A percentile compares a stretch with the other conserved stretches of the same genome.
phyloP scores from a whole-genome alignment of 2,329 filamentous ascomycete species.

The Phoma sp. region DNA sequence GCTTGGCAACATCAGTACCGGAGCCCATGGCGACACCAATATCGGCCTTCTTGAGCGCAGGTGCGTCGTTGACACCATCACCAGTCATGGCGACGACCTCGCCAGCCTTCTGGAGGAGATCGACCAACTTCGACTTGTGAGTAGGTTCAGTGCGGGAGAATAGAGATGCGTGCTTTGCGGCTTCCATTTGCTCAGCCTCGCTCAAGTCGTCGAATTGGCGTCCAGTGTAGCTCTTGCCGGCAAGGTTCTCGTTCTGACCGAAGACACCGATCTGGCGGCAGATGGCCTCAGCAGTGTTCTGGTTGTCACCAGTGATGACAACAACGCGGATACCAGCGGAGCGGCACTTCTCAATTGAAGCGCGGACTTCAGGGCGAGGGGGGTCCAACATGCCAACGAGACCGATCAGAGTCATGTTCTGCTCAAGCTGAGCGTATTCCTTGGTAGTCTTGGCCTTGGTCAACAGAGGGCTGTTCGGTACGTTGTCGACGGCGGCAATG shows the following conservation, averaged over 20 bases:
- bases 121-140: slow-evolving; percentile 98
- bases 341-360: slow-evolving; percentile 86
- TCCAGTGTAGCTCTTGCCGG: slow-evolving; percentile 93
- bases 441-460: slow-evolving; percentile 79
- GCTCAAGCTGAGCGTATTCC: slow-evolving; percentile 87
- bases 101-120: slow-evolving; percentile 88
- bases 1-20: slow-evolving; percentile 94
- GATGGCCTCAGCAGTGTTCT: slow-evolving; percentile 96
- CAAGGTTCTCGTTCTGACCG: slow-evolving; percentile 78
- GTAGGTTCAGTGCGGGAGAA: slow-evolving; percentile 96
- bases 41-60: slow-evolving; percentile 96
- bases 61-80: slow-evolving; percentile 97
- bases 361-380: slow-evolving; percentile 87
- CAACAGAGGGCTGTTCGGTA: slow-evolving; percentile 73
- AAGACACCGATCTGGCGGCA: slow-evolving; percentile 98
- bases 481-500: slow-evolving; percentile 81
- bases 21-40: slow-evolving; percentile 99
- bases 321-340: slow-evolving; percentile 95
- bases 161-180: slow-evolving; percentile 83
- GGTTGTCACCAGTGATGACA: slow-evolving; percentile 98
- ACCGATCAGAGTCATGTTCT: slow-evolving; percentile 92
- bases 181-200: slow-evolving; percentile 79
- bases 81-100: slow-evolving; percentile 99
- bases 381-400: slow-evolving; percentile 97
- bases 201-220: slow-evolving; percentile 90